Evolutionary conservation across 2,329 filamentous ascomycete genomes (phyloP), one percentile per base, ranked within the genome.

Genomic region (Claviceps sp.): DNA sequence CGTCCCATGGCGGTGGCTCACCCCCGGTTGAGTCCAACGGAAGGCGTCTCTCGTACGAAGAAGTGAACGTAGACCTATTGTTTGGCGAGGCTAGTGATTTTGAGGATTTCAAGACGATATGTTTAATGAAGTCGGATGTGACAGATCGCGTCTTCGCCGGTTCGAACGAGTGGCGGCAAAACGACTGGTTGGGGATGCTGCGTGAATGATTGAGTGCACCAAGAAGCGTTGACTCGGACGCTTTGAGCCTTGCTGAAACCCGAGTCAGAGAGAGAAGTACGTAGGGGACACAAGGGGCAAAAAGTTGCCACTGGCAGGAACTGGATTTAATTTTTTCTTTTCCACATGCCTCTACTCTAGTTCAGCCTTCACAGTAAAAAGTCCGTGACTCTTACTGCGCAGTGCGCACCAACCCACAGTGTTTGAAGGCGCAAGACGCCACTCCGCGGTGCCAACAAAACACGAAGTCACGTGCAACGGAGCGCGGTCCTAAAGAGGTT

Each of bases 391-490:
- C 26, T 29, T 29, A 54, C 47, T 34, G 39, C 47, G 52, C 50
- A 54, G 47, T 34, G 39, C 47, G 52, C 50, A 52, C 61, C 54
- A 57, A 57, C 59, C 59, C 64, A 68, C 65, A 62, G 56, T 62
- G 60, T 61, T 58, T 48, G 55, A 53, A 55, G 20, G 14, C 14
- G 36, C 8, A 42, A 36, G 34, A 29, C 46, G 50, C 44, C 53
- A 45, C 23, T 11, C 44, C 58, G 61, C 59, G 59, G 57, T 62
- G 51, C 51, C 58, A 56, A 57, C 58, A 60, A n/a, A 59, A 64
- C 65, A 61, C 64, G 66, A 61, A 62, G 54, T 60, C 63, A 64
- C 63, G 61, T 66, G 63, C 51, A 13, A n/a, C 37, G 34, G 34
- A 16, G 36, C 9, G 22, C 37, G 16, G 29, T 20, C n/a, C 37